Conservation (phyloP, 1,284 basidiomycete species). For the Cutaneotrichosporon daszewskae region DNA sequence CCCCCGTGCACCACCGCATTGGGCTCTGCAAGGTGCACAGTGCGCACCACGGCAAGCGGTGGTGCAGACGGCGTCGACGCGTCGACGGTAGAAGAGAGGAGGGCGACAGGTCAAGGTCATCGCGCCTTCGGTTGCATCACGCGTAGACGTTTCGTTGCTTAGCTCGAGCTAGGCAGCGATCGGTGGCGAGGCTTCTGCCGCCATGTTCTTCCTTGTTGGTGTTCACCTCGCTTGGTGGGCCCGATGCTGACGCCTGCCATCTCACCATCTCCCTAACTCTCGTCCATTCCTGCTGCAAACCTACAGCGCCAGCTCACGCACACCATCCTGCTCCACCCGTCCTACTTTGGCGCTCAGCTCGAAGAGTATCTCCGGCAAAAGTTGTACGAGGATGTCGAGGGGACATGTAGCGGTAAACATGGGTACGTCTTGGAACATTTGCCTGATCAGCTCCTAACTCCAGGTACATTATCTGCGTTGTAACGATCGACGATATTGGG, state of each 20-base stretch:
- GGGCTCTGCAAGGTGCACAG: too few species aligned
- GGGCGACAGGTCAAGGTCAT: too few species aligned
- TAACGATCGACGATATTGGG: constrained; percentile 80
- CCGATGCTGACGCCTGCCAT: constrained; percentile 17
- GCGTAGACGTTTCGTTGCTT: too few species aligned
- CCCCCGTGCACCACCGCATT: too few species aligned
- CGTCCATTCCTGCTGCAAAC: constrained; percentile 5
- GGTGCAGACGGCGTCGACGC: too few species aligned
- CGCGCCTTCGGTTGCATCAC: too few species aligned
- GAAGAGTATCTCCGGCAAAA: constrained; percentile 87
- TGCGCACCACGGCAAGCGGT: too few species aligned
- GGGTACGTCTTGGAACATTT: constrained; percentile 51
- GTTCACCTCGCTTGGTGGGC: constrained; percentile 7
- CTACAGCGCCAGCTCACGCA: constrained; percentile 86
- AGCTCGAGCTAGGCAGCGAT: too few species aligned
- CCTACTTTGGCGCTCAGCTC: constrained; percentile 95
- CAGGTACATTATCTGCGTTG: constrained; percentile 92
- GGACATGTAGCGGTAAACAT: constrained; percentile 90
- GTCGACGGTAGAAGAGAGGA: too few species aligned
- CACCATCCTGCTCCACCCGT: constrained; percentile 92
- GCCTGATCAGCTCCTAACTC: constrained; percentile 9
- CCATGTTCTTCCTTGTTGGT: constrained; percentile 48
- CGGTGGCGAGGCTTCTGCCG: too few species aligned
- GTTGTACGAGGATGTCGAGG: constrained; percentile 92
- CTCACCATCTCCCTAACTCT: constrained; percentile 1